Percentiles rank a stretch among this genome's conserved stretches.
Evolutionary conservation across 495 filamentous ascomycete species (phyloP).

Genomic region (Schizothecium vesticola): DNA sequence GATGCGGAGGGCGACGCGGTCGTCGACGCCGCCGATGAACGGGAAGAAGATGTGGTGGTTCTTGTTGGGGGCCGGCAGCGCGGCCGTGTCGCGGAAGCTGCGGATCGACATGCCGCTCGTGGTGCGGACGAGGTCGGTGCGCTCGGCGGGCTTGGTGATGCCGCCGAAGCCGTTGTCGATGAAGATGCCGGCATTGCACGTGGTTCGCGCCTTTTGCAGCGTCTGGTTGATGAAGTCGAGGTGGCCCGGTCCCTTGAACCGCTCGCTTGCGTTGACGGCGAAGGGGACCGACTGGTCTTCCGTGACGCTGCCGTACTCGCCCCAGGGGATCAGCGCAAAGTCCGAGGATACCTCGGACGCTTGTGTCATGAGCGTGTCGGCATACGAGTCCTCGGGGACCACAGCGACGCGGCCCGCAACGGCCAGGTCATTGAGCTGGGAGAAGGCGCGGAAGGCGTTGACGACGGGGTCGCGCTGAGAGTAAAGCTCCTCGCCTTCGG

Average conservation of each 20-base stretch:
- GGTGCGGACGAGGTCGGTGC: slow-evolving; percentile 39
- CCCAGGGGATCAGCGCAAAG: slow-evolving; percentile 87
- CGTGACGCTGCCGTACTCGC: slow-evolving; percentile 67
- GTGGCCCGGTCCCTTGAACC: slow-evolving; percentile 50
- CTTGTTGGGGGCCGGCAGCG: slow-evolving; percentile 52
- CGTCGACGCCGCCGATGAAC: slow-evolving; percentile 81
- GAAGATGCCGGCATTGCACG: slow-evolving; percentile 72
- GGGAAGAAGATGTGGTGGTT: slow-evolving; percentile 84
- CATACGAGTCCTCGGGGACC: slow-evolving; percentile 69
- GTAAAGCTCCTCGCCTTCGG: slow-evolving; percentile 68
- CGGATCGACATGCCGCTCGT: slow-evolving; percentile 56
- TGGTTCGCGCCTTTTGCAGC: slow-evolving; percentile 46
- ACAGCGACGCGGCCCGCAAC: slow-evolving; percentile 76
- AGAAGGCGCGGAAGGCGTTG: slow-evolving; percentile 86
- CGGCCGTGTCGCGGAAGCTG: slow-evolving; percentile 41
- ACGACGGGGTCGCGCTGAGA: slow-evolving; percentile 78
- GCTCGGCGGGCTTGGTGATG: slow-evolving; percentile 29
- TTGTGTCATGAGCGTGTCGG: slow-evolving; percentile 41
- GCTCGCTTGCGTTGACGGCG: slow-evolving; percentile 36
- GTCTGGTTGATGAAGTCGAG: slow-evolving; percentile 62
- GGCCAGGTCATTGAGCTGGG: slow-evolving; percentile 76
- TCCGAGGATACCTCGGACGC: slow-evolving; percentile 49
- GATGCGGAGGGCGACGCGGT: slow-evolving; percentile 72
- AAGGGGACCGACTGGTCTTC: slow-evolving; percentile 51
- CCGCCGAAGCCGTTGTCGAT: slow-evolving; percentile 69